phyloP scores from a whole-genome alignment of 2,329 filamentous ascomycete genomes.

The Aspergillus neotritici region DNA sequence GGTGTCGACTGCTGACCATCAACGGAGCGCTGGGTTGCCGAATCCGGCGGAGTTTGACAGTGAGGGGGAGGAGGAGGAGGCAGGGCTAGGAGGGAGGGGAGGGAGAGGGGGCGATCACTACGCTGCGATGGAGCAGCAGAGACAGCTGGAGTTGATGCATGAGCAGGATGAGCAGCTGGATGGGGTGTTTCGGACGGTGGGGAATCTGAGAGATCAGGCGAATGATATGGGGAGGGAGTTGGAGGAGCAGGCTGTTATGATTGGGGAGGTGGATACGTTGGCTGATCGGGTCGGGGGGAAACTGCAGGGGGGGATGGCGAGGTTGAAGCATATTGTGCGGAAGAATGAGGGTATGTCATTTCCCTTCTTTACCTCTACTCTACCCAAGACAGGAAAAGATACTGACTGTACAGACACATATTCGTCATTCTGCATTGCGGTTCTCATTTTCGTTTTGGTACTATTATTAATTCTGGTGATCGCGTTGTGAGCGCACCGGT shows the following conservation, averaged over 20 bases:
- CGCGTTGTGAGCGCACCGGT: constrained; percentile 47
- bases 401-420: constrained; percentile 49
- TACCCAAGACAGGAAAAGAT: constrained; percentile 12
- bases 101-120: constrained; percentile 57
- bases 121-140: constrained; percentile 79
- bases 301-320: constrained; percentile 78
- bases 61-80: constrained; percentile 1
- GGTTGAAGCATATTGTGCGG: constrained; percentile 75
- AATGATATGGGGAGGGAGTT: constrained; percentile 94
- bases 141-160: constrained; percentile 85
- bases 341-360: constrained; percentile 74
- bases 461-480: constrained; percentile 75
- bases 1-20: constrained; percentile 34
- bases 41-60: constrained; percentile 55
- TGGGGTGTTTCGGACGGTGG: constrained; percentile 87
- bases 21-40: constrained; percentile 43
- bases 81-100: too few species aligned
- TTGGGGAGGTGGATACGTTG: constrained; percentile 76
- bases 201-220: constrained; percentile 82
- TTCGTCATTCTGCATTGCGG: constrained; percentile 85
- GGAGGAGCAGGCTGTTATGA: constrained; percentile 86
- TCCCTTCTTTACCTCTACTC: constrained; percentile 1
- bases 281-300: constrained; percentile 84
- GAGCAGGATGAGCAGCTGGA: constrained; percentile 93
- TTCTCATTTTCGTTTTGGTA: constrained; percentile 83